These are phyloP conservation scores for Gonium pectorale DNA, from an alignment of 139 green algal species.

Conservation along the genomic window DNA sequence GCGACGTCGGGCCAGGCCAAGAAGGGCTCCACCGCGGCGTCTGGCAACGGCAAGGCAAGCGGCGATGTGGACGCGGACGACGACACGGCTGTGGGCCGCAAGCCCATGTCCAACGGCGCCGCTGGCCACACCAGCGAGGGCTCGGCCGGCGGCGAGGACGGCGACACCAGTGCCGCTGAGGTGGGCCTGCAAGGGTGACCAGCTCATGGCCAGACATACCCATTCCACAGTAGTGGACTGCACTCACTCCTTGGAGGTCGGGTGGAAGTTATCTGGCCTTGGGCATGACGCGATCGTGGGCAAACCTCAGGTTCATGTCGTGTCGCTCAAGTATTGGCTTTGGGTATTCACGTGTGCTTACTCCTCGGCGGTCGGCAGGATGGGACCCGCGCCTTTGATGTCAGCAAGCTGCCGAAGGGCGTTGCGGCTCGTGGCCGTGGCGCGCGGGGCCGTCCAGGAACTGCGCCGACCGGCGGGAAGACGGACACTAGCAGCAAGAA, in stretches of 20 bases:
- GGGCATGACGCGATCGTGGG: too few relatives aligned
- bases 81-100: not conserved
- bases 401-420: constrained; percentile 63
- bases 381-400: constrained; percentile 50
- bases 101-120: not conserved
- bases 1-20: not conserved
- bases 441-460: not conserved
- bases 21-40: not conserved
- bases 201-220: too few relatives aligned
- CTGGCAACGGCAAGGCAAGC: not conserved
- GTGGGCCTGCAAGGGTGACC: too few relatives aligned
- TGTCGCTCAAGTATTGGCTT: too few relatives aligned
- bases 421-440: constrained; percentile 20
- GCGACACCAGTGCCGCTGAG: constrained; percentile 16
- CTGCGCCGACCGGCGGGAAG: not conserved
- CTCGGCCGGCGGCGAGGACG: constrained; percentile 22
- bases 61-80: constrained; percentile 6
- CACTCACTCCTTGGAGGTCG: too few relatives aligned
- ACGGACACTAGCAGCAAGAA: constrained; percentile 26
- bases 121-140: constrained; percentile 23
- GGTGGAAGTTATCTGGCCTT: too few relatives aligned
- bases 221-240: too few relatives aligned
- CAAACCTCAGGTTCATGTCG: too few relatives aligned
- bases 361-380: constrained; percentile 15
- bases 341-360: not conserved